These are phyloP conservation scores for Fusarium hainanense DNA, from an alignment of 2,329 filamentous ascomycete genomes.

Conservation along the genomic window DNA sequence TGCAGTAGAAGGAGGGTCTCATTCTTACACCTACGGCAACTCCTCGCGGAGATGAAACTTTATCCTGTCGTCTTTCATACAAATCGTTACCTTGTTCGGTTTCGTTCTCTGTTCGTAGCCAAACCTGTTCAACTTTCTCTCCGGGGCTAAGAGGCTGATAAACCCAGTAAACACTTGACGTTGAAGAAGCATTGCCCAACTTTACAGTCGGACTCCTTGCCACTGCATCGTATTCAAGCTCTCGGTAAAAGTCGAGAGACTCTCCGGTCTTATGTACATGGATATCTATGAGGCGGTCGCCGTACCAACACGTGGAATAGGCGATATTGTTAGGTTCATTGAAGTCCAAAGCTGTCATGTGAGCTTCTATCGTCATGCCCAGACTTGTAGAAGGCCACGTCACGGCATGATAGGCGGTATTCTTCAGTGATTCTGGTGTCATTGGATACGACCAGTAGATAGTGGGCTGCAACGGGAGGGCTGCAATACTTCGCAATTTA, in stretches of 20 bases:
- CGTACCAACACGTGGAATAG: constrained; percentile 27
- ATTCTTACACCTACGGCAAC: constrained; percentile 17
- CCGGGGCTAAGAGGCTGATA: constrained; percentile 5
- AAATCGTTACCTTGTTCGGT: neutral
- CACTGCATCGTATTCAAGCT: neutral
- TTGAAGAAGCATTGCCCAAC: too few relatives aligned
- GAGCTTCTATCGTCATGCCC: constrained; percentile 1
- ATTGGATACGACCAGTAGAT: constrained; percentile 25
- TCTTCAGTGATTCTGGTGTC: neutral
- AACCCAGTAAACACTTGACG: neutral
- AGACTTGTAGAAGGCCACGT: neutral
- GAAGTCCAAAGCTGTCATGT: constrained; percentile 14
- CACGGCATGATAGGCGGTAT: constrained; percentile 7
- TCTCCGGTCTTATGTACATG: constrained; percentile 11
- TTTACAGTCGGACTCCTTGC: neutral
- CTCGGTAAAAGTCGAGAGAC: constrained; percentile 11
- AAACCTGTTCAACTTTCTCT: constrained; percentile 23
- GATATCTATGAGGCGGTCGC: constrained; percentile 2
- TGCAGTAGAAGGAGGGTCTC: too few relatives aligned
- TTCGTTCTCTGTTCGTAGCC: constrained; percentile 3
- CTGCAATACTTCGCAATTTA: constrained; percentile 18
- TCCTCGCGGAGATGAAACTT: neutral
- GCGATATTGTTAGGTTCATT: constrained; percentile 15
- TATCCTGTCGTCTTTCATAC: neutral
- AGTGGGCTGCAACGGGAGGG: neutral